A percentile compares a stretch with the other conserved stretches of the same genome.
Evolutionary conservation across 2,329 filamentous ascomycete species (phyloP).

Genomic region (Pseudocercospora ulei): DNA sequence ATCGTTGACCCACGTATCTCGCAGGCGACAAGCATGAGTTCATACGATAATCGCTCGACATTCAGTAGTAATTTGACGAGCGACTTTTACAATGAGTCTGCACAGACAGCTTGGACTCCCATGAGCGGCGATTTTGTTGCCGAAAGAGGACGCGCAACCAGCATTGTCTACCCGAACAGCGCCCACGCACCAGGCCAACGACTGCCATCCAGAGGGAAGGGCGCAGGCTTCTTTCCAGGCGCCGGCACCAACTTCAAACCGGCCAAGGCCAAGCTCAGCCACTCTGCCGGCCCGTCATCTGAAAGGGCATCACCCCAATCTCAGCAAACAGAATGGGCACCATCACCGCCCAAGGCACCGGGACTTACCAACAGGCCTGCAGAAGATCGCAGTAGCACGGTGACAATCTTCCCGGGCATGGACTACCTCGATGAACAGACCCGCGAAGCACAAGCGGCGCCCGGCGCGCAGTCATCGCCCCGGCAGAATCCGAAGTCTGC

Average conservation of each 20-base stretch:
- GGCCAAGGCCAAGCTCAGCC: slow-evolving; percentile 24
- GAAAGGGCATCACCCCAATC: slow-evolving; percentile 23
- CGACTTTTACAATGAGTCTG: slow-evolving; percentile 31
- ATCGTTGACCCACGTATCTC: slow-evolving; percentile 30
- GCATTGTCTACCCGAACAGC: slow-evolving; percentile 40
- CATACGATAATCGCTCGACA: slow-evolving; percentile 27
- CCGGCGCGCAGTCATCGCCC: slow-evolving; percentile 12
- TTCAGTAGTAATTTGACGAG: slow-evolving; percentile 29
- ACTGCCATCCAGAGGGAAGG: slow-evolving; percentile 37
- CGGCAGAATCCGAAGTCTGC: slow-evolving; percentile 36
- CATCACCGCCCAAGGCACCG: slow-evolving; percentile 17
- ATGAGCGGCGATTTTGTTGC: slow-evolving; percentile 24
- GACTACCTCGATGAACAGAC: slow-evolving; percentile 27
- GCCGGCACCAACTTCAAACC: slow-evolving; percentile 28
- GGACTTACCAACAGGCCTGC: slow-evolving; percentile 15
- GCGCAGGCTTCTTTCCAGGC: slow-evolving; percentile 44
- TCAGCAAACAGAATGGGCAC: slow-evolving; percentile 22
- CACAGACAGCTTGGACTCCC: slow-evolving; percentile 31
- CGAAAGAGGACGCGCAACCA: slow-evolving; percentile 33
- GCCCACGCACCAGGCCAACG: slow-evolving; percentile 42
- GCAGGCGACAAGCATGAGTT: slow-evolving; percentile 23
- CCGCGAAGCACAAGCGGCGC: slow-evolving; percentile 36
- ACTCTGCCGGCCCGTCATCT: slow-evolving; percentile 22
- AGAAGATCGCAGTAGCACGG: slow-evolving; percentile 29
- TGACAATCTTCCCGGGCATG: slow-evolving; percentile 34